A percentile compares a stretch with the other conserved stretches of the same genome.
Evolutionary conservation across 192 early-diverging fungal genomes (phyloP).

Genomic region (Coemansia sp.): DNA sequence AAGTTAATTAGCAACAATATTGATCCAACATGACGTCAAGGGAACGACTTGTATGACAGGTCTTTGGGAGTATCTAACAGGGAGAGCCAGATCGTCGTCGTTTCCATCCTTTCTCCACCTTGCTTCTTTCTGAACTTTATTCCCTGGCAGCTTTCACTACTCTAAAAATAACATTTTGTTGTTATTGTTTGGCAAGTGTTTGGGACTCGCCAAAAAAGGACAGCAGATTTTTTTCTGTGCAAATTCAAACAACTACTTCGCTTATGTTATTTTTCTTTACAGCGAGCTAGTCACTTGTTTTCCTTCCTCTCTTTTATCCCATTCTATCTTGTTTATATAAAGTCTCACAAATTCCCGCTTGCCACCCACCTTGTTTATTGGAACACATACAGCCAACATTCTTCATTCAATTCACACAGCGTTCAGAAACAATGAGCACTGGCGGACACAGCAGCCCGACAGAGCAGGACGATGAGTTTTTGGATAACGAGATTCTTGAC

Average conservation of each 20-base stretch:
- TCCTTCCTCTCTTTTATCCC: too few relatives aligned
- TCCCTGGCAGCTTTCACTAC: not conserved
- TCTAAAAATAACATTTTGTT: not conserved
- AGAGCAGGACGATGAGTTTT: slow-evolving; percentile 37
- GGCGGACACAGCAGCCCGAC: slow-evolving; percentile 5
- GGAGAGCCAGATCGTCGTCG: too few relatives aligned
- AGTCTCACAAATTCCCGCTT: too few relatives aligned
- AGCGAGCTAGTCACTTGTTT: too few relatives aligned
- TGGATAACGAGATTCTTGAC: slow-evolving; percentile 69
- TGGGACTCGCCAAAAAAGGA: not conserved
- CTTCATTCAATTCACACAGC: not conserved
- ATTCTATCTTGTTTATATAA: too few relatives aligned
- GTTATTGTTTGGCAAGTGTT: not conserved
- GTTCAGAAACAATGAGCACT: slow-evolving; percentile 1
- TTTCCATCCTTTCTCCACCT: not conserved
- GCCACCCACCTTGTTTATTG: not conserved
- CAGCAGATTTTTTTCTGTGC: not conserved
- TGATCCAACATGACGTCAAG: too few relatives aligned
- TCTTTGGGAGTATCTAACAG: too few relatives aligned
- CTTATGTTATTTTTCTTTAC: too few relatives aligned
- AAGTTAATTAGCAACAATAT: too few relatives aligned
- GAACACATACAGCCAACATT: not conserved
- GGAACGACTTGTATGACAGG: too few relatives aligned
- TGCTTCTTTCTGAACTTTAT: slow-evolving; percentile 1
- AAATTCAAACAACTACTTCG: not conserved